These are phyloP conservation scores for Physcia stellaris DNA, from an alignment of 495 filamentous ascomycete species.

Conservation along the genomic window DNA sequence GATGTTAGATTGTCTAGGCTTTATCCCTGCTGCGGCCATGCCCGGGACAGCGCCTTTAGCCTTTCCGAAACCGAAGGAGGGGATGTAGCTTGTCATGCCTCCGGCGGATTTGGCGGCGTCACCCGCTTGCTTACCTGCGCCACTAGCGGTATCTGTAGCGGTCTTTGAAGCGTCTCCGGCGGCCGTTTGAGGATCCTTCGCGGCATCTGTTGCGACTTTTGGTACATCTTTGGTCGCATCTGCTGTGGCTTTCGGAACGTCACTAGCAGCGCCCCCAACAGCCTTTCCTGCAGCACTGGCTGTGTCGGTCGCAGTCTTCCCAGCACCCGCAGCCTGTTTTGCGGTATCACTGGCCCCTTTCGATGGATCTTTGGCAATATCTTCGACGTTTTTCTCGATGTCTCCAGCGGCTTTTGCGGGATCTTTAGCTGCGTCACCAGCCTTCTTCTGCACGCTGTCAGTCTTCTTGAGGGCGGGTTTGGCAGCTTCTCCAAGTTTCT, in stretches of 20 bases:
- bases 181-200: background rate
- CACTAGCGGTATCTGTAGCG: no score
- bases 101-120: constrained; percentile 1
- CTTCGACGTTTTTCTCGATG: background rate
- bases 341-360: background rate
- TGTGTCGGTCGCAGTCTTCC: constrained; percentile 1
- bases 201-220: constrained; percentile 1
- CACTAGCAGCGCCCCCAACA: background rate
- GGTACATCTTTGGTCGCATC: background rate
- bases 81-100: background rate
- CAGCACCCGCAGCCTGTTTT: constrained; percentile 1
- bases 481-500: background rate
- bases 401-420: background rate
- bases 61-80: background rate
- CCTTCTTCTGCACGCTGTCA: constrained; percentile 3
- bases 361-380: background rate
- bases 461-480: background rate
- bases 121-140: constrained; percentile 1
- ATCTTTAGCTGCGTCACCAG: constrained; percentile 2
- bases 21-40: background rate
- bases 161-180: background rate
- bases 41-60: background rate
- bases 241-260: background rate
- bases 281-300: background rate
- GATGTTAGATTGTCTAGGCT: constrained; percentile 1